A percentile compares a stretch with the other conserved stretches of the same genome.
Conservation (phyloP, 768 basidiomycete genomes). For the Amyloporia xantha region DNA sequence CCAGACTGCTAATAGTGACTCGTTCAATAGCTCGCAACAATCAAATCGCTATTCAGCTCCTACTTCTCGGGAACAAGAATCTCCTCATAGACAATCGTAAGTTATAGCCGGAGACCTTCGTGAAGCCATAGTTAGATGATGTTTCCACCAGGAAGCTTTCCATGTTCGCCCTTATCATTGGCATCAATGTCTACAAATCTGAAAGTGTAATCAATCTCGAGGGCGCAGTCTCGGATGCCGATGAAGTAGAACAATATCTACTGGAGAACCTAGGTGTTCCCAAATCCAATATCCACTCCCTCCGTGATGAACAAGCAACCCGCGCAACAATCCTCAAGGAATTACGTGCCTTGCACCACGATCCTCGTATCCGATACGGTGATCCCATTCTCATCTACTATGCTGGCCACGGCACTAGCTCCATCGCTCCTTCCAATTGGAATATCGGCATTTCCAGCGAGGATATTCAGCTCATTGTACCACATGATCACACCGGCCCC, state of each 20-base stretch:
- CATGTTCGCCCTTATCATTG: constrained; percentile 37
- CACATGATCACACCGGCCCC: constrained; percentile 25
- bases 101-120: too few relatives aligned
- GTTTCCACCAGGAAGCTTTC: too few relatives aligned
- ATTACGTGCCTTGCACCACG: constrained; percentile 19
- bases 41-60: too few relatives aligned
- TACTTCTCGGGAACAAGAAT: too few relatives aligned
- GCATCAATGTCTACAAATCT: constrained; percentile 33
- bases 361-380: constrained; percentile 10
- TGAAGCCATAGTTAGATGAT: too few relatives aligned
- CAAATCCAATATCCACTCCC: constrained; percentile 26
- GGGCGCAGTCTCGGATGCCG: constrained; percentile 36
- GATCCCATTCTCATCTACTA: constrained; percentile 38
- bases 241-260: constrained; percentile 31
- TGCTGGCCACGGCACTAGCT: constrained; percentile 38
- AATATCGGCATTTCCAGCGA: constrained; percentile 12
- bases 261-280: constrained; percentile 25
- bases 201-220: constrained; percentile 21
- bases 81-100: too few relatives aligned
- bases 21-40: too few relatives aligned
- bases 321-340: constrained; percentile 28
- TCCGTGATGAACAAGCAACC: constrained; percentile 34
- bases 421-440: constrained; percentile 26
- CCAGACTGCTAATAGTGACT: too few relatives aligned
- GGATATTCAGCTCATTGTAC: constrained; percentile 31